Base-by-base conservation (phyloP, 345 rosid species). In the Citrus sinensis region DNA sequence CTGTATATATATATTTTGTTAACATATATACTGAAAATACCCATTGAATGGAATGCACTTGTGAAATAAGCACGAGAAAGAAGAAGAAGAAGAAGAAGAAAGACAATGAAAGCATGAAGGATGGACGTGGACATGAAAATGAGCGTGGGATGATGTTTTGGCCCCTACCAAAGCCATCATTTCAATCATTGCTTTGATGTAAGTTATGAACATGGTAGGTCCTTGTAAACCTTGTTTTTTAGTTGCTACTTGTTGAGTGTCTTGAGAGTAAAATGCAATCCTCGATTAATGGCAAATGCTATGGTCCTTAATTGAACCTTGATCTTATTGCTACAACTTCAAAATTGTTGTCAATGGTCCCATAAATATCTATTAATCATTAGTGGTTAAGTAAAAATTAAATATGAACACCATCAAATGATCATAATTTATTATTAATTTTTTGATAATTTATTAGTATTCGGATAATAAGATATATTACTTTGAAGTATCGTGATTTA, bases 81-180 rank as follows among this genome's bases (percentile, higher is more conserved):
- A 2, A n/a, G 2, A 9, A 24, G 1, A 39, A 3, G 24, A 37
- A 37, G 2, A 9, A 24, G 1, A 39, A 3, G 24, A 37, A 37
- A 19, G 34, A 13, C 29, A 29, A 5, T 29, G 24, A 3, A 24
- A 67, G 37, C 19, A 6, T 4, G 10, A 35, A 13, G 19, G 16
- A 1, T 0, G 29, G 49, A 66, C 13, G 4, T 0, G 70, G 46
- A 20, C 14, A 7, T 66, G 70, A 66, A 35, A 9, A 7, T 34
- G 70, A 19, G 35, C 13, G 27, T 13, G 54, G 64, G 67, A 72
- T 34, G 25, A 72, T 64, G 72, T 59, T 55, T 61, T 56, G 72
- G 79, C 55, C 74, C 76, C 54, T 67, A n/a, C 71, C 46, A 22
- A 74, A 65, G 76, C 24, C 73, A 78, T 69, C 73, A 78, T 68